Conservation (phyloP, 306 rosid species). For the Hippophae tibetana region DNA sequence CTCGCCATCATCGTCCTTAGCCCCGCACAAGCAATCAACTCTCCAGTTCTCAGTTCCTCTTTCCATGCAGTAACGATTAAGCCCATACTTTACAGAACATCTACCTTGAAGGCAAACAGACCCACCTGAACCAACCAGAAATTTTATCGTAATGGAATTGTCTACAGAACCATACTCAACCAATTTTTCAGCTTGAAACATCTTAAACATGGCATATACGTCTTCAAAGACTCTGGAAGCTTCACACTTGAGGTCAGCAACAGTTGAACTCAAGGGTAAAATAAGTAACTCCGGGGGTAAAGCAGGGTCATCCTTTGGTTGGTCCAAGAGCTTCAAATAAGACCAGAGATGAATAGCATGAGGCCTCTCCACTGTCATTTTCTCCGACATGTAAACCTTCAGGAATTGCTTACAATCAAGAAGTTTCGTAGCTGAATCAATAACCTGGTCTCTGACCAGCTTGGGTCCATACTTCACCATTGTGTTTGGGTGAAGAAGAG, state of each 20-base stretch:
- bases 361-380: constrained; percentile 5
- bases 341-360: constrained; percentile 44
- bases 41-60: constrained; percentile 61
- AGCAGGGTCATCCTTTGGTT: constrained; percentile 40
- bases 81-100: constrained; percentile 43
- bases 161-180: constrained; percentile 31
- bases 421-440: constrained; percentile 54
- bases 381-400: constrained; percentile 40
- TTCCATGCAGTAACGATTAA: constrained; percentile 51
- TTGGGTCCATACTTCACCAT: constrained; percentile 28
- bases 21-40: constrained; percentile 63
- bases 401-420: constrained; percentile 70
- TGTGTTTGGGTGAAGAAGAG: constrained; percentile 50
- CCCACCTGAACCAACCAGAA: constrained; percentile 42
- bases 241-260: constrained; percentile 38
- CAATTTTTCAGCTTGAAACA: constrained; percentile 46
- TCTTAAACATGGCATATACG: constrained; percentile 57
- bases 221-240: constrained; percentile 44
- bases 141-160: constrained; percentile 37
- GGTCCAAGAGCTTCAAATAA: constrained; percentile 49
- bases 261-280: constrained; percentile 47
- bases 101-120: constrained; percentile 38
- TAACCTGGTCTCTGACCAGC: constrained; percentile 24
- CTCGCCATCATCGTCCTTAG: constrained; percentile 74
- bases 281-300: constrained; percentile 53